A percentile compares a stretch with the other conserved stretches of the same genome.
Conservation (phyloP, 1,284 basidiomycete genomes). For the Phylloboletellus chloephorus region DNA sequence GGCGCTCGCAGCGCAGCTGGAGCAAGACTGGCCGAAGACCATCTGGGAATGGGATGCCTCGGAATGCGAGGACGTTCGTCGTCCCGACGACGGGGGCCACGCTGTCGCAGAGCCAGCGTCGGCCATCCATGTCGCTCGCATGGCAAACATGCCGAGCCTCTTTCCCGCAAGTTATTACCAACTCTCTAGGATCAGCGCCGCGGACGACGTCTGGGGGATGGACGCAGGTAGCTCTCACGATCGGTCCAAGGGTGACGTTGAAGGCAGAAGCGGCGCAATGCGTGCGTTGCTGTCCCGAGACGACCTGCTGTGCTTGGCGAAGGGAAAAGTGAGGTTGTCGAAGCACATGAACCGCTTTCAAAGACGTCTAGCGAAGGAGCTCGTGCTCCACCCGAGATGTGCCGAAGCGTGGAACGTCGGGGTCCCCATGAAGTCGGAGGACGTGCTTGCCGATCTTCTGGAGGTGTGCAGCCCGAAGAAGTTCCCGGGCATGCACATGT, state of each 20-base stretch:
- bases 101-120: constrained; percentile 1
- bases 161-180: constrained; percentile 4
- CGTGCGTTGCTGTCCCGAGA: constrained; percentile 1
- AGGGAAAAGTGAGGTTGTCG: background rate
- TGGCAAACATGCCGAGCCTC: background rate
- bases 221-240: too few relatives aligned
- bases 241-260: too few relatives aligned
- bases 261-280: background rate
- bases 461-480: constrained; percentile 1
- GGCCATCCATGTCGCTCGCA: constrained; percentile 6
- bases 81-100: background rate
- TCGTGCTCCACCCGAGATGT: constrained; percentile 2
- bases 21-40: constrained; percentile 5
- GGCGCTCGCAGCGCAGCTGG: constrained; percentile 6
- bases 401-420: background rate
- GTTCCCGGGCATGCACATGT: background rate
- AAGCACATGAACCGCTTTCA: constrained; percentile 3
- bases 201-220: background rate
- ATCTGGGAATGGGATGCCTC: constrained; percentile 7
- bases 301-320: background rate
- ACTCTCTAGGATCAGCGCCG: background rate
- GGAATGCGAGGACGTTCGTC: constrained; percentile 1
- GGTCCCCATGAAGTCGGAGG: background rate
- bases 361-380: background rate
- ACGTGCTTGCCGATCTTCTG: background rate